phyloP scores from a whole-genome alignment of 805 yeast genomes.

The Kodamaea neixiangensis region DNA sequence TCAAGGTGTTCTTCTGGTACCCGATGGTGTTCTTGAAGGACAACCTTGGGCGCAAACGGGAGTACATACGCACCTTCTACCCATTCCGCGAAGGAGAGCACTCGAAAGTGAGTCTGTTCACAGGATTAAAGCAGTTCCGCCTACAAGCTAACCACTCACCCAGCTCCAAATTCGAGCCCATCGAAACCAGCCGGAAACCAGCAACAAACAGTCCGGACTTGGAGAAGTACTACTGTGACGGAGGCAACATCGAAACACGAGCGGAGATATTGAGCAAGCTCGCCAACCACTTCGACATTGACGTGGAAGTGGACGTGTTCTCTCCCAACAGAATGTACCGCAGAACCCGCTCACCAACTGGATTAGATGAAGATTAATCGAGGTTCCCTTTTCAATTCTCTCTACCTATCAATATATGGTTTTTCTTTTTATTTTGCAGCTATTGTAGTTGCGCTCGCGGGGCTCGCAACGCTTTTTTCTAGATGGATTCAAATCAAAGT shows the following conservation, averaged over 20 bases:
- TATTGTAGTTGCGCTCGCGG: not conserved
- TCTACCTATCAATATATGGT: not conserved
- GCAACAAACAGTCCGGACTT: constrained; percentile 1
- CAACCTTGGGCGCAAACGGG: not conserved
- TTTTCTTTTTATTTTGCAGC: constrained; percentile 1
- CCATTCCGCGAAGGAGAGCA: not conserved
- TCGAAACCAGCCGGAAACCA: not conserved
- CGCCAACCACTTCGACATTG: constrained; percentile 11
- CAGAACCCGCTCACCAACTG: constrained; percentile 1
- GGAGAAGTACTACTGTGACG: constrained; percentile 4
- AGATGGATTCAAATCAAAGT: constrained; percentile 3
- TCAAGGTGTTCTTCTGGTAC: constrained; percentile 15
- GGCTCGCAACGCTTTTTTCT: constrained; percentile 1
- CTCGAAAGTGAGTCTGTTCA: constrained; percentile 8
- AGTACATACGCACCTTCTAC: not conserved
- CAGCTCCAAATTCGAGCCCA: not conserved
- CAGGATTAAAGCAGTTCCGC: constrained; percentile 9
- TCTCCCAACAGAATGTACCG: constrained; percentile 2
- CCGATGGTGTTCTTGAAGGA: constrained; percentile 6
- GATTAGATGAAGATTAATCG: not conserved
- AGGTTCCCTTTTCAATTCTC: not conserved
- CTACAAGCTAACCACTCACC: constrained; percentile 3
- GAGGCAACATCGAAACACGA: constrained; percentile 6
- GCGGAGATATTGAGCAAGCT: constrained; percentile 10
- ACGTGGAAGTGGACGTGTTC: constrained; percentile 2